Conservation (phyloP, 495 filamentous ascomycete genomes). For the Penicillium malachiteum region DNA sequence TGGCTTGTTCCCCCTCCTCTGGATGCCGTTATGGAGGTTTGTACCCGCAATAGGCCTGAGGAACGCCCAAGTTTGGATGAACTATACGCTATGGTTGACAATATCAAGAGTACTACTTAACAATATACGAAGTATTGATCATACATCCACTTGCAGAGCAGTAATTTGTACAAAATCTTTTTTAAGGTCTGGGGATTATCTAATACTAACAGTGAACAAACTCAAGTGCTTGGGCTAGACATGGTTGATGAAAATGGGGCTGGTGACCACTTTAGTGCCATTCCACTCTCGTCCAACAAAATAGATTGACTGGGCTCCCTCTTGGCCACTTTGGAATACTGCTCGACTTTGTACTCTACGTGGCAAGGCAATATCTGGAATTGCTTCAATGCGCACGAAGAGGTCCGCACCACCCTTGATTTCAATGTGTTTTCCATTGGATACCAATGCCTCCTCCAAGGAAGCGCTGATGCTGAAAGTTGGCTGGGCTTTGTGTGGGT, state of each 20-base stretch:
- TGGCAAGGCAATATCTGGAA: conserved; percentile 19
- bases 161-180: too few species aligned
- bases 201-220: too few species aligned
- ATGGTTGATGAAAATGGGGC: conserved; percentile 6
- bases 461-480: conserved; percentile 16
- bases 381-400: conserved; percentile 22
- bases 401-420: conserved; percentile 25
- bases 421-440: conserved; percentile 15
- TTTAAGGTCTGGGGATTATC: too few species aligned
- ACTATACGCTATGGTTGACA: too few species aligned
- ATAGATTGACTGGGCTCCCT: conserved; percentile 10
- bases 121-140: too few species aligned
- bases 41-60: too few species aligned
- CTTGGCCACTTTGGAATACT: conserved; percentile 14
- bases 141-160: too few species aligned
- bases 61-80: too few species aligned
- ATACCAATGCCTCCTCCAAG: conserved; percentile 14
- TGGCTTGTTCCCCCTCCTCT: too few species aligned
- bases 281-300: conserved; percentile 17
- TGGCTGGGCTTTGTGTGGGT: conserved; percentile 26
- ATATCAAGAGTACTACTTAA: too few species aligned
- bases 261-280: conserved; percentile 5
- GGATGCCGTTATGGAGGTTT: too few species aligned
- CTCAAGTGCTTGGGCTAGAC: neutral
- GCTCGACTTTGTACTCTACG: conserved; percentile 14